phyloP scores from a whole-genome alignment of 2,329 filamentous ascomycete genomes.

The Gaeumannomyces tritici region DNA sequence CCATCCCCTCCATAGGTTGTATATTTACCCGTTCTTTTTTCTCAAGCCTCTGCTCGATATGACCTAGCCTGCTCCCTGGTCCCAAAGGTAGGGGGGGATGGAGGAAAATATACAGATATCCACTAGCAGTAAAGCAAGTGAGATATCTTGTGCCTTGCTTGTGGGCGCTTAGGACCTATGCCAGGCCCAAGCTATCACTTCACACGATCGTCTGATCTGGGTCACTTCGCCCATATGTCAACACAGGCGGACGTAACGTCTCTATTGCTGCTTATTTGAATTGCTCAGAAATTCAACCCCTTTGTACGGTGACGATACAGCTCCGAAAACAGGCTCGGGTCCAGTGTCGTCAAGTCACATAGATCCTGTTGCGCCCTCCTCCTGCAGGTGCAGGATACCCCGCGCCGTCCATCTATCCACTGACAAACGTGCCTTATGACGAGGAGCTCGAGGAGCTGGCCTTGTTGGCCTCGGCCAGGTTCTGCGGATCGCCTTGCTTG shows the following conservation, averaged over 20 bases:
- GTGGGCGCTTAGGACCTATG: not conserved
- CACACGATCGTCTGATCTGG: not conserved
- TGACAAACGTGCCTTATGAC: conserved; percentile 8
- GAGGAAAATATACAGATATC: too few species aligned
- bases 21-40: too few species aligned
- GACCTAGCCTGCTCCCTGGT: too few species aligned
- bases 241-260: not conserved
- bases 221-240: not conserved
- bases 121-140: too few species aligned
- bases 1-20: too few species aligned
- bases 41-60: too few species aligned
- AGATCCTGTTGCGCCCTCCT: not conserved
- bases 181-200: not conserved
- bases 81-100: too few species aligned
- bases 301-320: not conserved
- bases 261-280: not conserved
- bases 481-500: conserved; percentile 84
- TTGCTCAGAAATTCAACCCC: not conserved
- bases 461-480: conserved; percentile 50
- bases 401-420: not conserved
- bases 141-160: not conserved
- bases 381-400: not conserved
- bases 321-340: not conserved
- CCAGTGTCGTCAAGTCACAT: not conserved
- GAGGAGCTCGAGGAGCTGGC: conserved; percentile 22